Conservation (phyloP, 345 rosid genomes). For the Leavenworthia alabamica region DNA sequence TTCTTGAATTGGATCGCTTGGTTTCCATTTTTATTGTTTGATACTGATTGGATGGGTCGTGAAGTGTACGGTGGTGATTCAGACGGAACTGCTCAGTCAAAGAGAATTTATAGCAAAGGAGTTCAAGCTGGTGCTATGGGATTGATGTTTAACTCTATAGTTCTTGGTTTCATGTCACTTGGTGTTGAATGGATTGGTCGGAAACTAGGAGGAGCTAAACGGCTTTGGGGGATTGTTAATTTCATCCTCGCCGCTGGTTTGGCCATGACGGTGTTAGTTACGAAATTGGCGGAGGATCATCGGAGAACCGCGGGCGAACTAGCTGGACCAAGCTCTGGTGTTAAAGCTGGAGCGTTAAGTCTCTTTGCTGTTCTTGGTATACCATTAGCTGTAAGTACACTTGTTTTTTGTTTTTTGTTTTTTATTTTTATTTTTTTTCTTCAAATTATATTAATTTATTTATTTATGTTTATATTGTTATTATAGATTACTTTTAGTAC, state of each 20-base stretch:
- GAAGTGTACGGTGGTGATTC: conserved; percentile 79
- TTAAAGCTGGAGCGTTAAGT: conserved; percentile 46
- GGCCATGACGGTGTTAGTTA: conserved; percentile 41
- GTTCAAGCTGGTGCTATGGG: conserved; percentile 79
- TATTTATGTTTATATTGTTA: neutral
- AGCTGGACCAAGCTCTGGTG: conserved; percentile 30
- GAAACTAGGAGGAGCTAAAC: conserved; percentile 43
- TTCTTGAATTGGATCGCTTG: conserved; percentile 81
- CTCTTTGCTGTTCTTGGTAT: conserved; percentile 65
- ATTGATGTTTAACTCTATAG: conserved; percentile 58
- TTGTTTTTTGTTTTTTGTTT: neutral
- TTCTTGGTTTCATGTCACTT: conserved; percentile 55
- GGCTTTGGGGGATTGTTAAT: conserved; percentile 65
- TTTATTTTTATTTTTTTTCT: neutral
- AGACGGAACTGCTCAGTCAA: conserved; percentile 11
- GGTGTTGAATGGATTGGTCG: conserved; percentile 38
- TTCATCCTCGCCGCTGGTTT: conserved; percentile 49
- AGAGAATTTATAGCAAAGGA: conserved; percentile 48
- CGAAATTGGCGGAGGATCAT: conserved; percentile 48
- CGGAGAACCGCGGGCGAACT: conserved; percentile 13
- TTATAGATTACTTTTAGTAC: conserved; percentile 62
- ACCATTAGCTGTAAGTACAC: conserved; percentile 70
- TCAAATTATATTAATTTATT: neutral
- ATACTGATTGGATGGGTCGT: conserved; percentile 91
- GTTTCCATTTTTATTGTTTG: conserved; percentile 79